A percentile compares a stretch with the other conserved stretches of the same genome.
phyloP scores from a whole-genome alignment of 2,329 filamentous ascomycete species.

The Ophiostoma perfectum region DNA sequence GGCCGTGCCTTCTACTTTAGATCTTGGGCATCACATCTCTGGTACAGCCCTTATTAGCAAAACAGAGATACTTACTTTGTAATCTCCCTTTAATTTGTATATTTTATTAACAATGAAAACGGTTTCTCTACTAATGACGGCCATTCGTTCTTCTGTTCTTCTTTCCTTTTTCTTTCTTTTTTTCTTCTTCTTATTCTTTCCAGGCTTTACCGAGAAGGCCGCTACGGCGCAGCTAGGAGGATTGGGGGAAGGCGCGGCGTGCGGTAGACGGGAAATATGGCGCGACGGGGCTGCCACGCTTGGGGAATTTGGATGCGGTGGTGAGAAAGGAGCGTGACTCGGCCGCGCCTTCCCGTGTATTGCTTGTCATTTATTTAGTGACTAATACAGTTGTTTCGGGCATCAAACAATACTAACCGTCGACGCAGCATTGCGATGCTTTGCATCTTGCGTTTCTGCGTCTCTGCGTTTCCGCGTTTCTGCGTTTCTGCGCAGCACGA shows the following conservation, averaged over 20 bases:
- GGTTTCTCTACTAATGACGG: neutral
- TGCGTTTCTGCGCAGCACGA: too few species aligned
- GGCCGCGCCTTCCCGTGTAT: neutral
- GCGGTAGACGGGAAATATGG: conserved; percentile 11
- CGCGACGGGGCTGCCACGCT: conserved; percentile 3
- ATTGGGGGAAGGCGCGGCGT: conserved; percentile 17
- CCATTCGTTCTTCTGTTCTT: neutral
- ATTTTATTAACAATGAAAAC: neutral
- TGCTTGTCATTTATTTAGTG: neutral
- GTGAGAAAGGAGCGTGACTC: neutral
- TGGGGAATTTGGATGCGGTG: neutral
- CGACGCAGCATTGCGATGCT: too few species aligned
- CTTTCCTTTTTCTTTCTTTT: neutral
- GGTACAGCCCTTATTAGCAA: too few species aligned
- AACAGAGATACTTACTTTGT: neutral
- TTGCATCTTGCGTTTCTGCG: too few species aligned
- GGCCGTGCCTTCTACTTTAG: neutral
- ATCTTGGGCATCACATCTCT: neutral
- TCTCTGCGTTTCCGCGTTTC: too few species aligned
- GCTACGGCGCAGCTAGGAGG: conserved; percentile 14
- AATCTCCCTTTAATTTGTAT: neutral
- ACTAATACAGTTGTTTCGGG: neutral
- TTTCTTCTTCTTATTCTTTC: neutral
- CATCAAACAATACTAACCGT: too few species aligned
- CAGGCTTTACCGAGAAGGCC: conserved; percentile 14